phyloP scores from a whole-genome alignment of 2,329 filamentous ascomycete species.

The Cercospora janseana region DNA sequence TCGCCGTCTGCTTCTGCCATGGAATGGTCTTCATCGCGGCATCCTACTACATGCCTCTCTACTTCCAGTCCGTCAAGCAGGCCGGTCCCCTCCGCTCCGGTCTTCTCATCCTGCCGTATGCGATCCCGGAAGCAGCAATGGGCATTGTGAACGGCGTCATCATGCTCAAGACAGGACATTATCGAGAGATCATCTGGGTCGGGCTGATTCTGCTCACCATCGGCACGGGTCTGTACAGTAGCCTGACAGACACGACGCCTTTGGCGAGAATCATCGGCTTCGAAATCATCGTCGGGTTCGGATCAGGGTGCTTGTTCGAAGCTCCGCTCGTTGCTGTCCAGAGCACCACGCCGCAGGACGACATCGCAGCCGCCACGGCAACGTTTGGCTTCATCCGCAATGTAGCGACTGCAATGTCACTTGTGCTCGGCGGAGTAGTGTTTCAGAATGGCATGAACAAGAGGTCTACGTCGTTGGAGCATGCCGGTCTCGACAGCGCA shows the following conservation, averaged over 20 bases:
- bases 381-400: conserved; percentile 51
- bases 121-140: conserved; percentile 44
- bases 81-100: conserved; percentile 61
- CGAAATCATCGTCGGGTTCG: conserved; percentile 52
- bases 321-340: conserved; percentile 58
- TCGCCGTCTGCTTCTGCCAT: conserved; percentile 52
- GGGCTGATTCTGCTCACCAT: conserved; percentile 46
- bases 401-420: conserved; percentile 47
- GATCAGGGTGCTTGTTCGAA: conserved; percentile 54
- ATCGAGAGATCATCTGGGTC: conserved; percentile 48
- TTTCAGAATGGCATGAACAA: conserved; percentile 48
- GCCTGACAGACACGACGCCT: conserved; percentile 34
- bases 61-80: conserved; percentile 66
- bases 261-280: conserved; percentile 41
- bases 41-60: conserved; percentile 71
- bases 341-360: conserved; percentile 46
- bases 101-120: conserved; percentile 62
- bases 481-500: conserved; percentile 25
- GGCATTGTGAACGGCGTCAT: conserved; percentile 50
- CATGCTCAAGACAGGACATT: conserved; percentile 53
- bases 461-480: conserved; percentile 12
- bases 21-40: conserved; percentile 59
- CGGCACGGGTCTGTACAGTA: conserved; percentile 51
- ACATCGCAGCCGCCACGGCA: conserved; percentile 53
- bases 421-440: conserved; percentile 52